Percentiles rank a stretch among this genome's conserved stretches.
Evolutionary conservation across 192 early-diverging fungal species (phyloP).

Genomic region (Allomyces javanicus): DNA sequence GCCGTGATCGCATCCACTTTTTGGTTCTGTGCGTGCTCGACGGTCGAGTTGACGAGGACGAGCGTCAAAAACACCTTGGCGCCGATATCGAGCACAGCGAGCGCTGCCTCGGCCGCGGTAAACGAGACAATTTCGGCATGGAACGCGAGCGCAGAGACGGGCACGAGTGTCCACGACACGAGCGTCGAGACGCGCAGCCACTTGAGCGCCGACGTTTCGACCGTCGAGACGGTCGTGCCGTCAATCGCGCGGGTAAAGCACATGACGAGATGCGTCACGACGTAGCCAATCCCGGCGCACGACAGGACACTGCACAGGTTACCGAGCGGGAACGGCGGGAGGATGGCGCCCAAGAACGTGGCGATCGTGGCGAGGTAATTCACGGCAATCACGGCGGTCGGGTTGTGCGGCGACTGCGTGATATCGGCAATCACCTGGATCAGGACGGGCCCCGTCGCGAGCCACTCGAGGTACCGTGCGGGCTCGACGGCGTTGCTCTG

Average conservation of each 20-base stretch:
- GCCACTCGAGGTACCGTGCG: slow-evolving; percentile 12
- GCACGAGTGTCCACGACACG: slow-evolving; percentile 6
- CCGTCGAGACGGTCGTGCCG: slow-evolving; percentile 7
- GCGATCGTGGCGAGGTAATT: slow-evolving; percentile 3
- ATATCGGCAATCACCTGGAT: slow-evolving; percentile 7
- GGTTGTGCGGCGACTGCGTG: not conserved
- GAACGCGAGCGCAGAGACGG: slow-evolving; percentile 6
- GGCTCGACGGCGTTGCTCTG: slow-evolving; percentile 5
- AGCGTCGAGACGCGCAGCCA: slow-evolving; percentile 6
- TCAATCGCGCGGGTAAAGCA: slow-evolving; percentile 11
- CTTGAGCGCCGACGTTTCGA: slow-evolving; percentile 10
- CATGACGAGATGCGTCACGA: slow-evolving; percentile 1
- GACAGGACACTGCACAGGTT: slow-evolving; percentile 8
- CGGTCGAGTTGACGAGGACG: slow-evolving; percentile 17
- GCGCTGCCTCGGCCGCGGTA: slow-evolving; percentile 9
- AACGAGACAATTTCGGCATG: slow-evolving; percentile 5
- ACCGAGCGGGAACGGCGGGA: slow-evolving; percentile 7
- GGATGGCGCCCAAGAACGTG: slow-evolving; percentile 7
- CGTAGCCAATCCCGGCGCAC: not conserved
- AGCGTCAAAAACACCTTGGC: slow-evolving; percentile 19
- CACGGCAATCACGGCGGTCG: not conserved
- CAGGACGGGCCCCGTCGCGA: slow-evolving; percentile 8
- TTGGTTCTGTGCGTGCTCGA: slow-evolving; percentile 18
- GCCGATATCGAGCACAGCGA: slow-evolving; percentile 12
- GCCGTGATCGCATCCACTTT: slow-evolving; percentile 7